These are phyloP conservation scores for Cyberlindnera subsufficiens DNA, from an alignment of 805 yeast genomes.

Conservation along the genomic window DNA sequence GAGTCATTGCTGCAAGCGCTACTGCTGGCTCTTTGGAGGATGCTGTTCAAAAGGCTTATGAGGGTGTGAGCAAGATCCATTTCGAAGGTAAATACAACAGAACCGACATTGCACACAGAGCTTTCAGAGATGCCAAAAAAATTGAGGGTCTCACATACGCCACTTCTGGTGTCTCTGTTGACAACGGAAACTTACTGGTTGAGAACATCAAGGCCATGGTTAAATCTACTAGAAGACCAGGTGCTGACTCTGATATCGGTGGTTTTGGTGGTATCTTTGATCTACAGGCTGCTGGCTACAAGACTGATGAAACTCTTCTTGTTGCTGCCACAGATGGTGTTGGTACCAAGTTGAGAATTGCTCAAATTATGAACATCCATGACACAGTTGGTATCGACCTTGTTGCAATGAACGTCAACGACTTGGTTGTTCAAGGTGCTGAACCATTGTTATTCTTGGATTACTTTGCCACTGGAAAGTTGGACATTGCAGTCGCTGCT, in stretches of 20 bases:
- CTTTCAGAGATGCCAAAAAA: slow-evolving; percentile 54
- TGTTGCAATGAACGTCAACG: slow-evolving; percentile 99
- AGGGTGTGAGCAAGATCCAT: slow-evolving; percentile 70
- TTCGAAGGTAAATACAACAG: slow-evolving; percentile 80
- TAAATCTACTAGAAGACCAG: slow-evolving; percentile 87
- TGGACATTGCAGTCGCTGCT: slow-evolving; percentile 79
- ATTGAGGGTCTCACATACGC: slow-evolving; percentile 70
- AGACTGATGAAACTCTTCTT: slow-evolving; percentile 58
- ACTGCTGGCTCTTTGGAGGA: slow-evolving; percentile 66
- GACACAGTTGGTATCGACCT: slow-evolving; percentile 98
- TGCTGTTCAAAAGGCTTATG: slow-evolving; percentile 82
- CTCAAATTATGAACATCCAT: slow-evolving; percentile 83
- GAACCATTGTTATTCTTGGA: slow-evolving; percentile 94
- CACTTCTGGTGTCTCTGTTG: slow-evolving; percentile 96
- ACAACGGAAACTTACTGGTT: slow-evolving; percentile 86
- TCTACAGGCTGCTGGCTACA: slow-evolving; percentile 79
- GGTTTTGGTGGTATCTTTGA: slow-evolving; percentile 98
- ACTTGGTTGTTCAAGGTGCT: slow-evolving; percentile 97
- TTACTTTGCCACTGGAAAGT: slow-evolving; percentile 92
- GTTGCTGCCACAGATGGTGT: slow-evolving; percentile 99
- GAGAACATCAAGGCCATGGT: slow-evolving; percentile 87
- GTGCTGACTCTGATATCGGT: slow-evolving; percentile 97
- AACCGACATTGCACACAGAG: slow-evolving; percentile 93
- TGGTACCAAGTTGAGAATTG: slow-evolving; percentile 93
- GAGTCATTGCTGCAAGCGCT: slow-evolving; percentile 94